These are phyloP conservation scores for Mortierella hygrophila DNA, from an alignment of 192 early-diverging fungal species.

Conservation along the genomic window DNA sequence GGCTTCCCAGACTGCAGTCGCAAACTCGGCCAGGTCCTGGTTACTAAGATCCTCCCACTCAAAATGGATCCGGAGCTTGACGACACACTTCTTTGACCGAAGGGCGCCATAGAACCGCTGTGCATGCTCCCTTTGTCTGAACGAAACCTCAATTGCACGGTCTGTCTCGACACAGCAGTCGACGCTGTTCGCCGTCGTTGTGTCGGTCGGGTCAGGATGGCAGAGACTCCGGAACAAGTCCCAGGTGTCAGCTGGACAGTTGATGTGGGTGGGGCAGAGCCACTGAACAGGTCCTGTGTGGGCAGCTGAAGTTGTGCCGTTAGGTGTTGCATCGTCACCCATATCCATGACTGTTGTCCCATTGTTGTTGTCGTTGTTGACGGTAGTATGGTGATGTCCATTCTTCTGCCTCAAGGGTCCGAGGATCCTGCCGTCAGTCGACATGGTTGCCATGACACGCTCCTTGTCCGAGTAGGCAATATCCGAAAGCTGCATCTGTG, in stretches of 20 bases:
- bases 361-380: neutral
- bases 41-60: conserved; percentile 26
- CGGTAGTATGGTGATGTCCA: neutral
- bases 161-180: conserved; percentile 23
- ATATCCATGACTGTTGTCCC: neutral
- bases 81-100: conserved; percentile 3
- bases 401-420: conserved; percentile 17
- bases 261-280: conserved; percentile 17
- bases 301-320: neutral
- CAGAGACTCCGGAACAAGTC: neutral
- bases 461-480: conserved; percentile 11
- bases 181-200: neutral
- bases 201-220: neutral
- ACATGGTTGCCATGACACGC: neutral
- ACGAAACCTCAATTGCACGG: conserved; percentile 13
- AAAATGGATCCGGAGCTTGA: conserved; percentile 28
- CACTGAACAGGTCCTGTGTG: conserved; percentile 6
- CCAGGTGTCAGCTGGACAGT: neutral
- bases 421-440: conserved; percentile 19
- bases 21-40: conserved; percentile 26
- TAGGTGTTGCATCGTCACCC: neutral
- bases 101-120: conserved; percentile 16
- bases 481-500: neutral
- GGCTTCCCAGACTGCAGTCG: neutral
- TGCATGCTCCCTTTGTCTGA: conserved; percentile 15